These are phyloP conservation scores for Pseudocercospora pini-densiflorae DNA, from an alignment of 2,329 filamentous ascomycete genomes.

Conservation along the genomic window DNA sequence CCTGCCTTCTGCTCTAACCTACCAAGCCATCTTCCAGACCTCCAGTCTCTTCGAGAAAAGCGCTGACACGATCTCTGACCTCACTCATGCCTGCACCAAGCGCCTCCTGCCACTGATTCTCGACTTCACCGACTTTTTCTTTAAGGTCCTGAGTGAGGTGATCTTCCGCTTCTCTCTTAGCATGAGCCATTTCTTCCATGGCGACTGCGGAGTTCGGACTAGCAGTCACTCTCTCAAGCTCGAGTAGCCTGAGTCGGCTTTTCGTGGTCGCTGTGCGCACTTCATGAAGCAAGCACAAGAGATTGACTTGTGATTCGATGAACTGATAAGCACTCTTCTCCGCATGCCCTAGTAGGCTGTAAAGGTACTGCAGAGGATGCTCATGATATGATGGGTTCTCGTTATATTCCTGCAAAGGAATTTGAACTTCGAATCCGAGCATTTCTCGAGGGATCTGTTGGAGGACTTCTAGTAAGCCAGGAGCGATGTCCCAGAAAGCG, in stretches of 20 bases:
- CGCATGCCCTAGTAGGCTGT: conserved; percentile 80
- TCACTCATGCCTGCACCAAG: conserved; percentile 76
- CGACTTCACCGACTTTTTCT: conserved; percentile 88
- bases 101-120: conserved; percentile 87
- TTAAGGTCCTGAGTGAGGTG: conserved; percentile 83
- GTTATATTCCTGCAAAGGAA: conserved; percentile 76
- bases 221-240: conserved; percentile 61
- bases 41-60: conserved; percentile 74
- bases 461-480: conserved; percentile 75
- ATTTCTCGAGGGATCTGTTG: conserved; percentile 72
- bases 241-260: conserved; percentile 69
- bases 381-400: conserved; percentile 83
- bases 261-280: conserved; percentile 79
- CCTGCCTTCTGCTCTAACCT: not conserved
- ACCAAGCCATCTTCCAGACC: conserved; percentile 76
- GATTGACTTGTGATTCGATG: conserved; percentile 91
- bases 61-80: conserved; percentile 75
- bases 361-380: conserved; percentile 89
- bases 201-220: conserved; percentile 32
- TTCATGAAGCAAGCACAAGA: conserved; percentile 88
- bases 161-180: conserved; percentile 69
- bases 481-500: conserved; percentile 98
- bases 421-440: conserved; percentile 69
- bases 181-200: conserved; percentile 55
- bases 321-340: conserved; percentile 96